Percentiles rank a stretch among this genome's conserved stretches.
Evolutionary conservation across 2,329 filamentous ascomycete species (phyloP).

Genomic region (Didymella keratinophila): DNA sequence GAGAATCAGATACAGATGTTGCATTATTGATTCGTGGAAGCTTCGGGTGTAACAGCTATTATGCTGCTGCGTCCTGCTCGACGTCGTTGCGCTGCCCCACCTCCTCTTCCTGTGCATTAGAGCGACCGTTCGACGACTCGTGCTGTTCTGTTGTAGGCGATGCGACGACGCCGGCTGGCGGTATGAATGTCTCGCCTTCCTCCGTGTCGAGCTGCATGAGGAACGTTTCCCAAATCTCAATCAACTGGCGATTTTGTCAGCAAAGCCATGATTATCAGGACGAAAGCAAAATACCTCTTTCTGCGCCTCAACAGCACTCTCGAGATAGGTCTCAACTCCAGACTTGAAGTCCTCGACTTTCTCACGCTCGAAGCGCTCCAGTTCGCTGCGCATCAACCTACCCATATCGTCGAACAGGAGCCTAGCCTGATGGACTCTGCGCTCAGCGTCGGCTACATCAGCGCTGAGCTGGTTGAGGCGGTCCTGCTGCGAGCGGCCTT

Average conservation of each 20-base stretch:
- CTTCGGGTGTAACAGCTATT: slow-evolving; percentile 8
- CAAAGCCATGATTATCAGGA: not conserved
- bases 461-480: slow-evolving; percentile 89
- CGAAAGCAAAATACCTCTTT: slow-evolving; percentile 78
- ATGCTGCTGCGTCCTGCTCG: slow-evolving; percentile 14
- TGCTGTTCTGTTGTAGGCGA: slow-evolving; percentile 31
- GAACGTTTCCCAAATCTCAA: slow-evolving; percentile 98
- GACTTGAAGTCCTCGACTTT: slow-evolving; percentile 99
- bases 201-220: slow-evolving; percentile 94
- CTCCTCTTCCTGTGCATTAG: slow-evolving; percentile 20
- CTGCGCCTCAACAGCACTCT: slow-evolving; percentile 96
- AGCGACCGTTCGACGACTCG: slow-evolving; percentile 22
- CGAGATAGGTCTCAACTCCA: slow-evolving; percentile 95
- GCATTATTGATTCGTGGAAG: slow-evolving; percentile 5
- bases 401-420: slow-evolving; percentile 98
- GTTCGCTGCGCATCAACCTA: slow-evolving; percentile 84
- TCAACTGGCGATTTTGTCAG: slow-evolving; percentile 58
- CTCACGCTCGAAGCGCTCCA: slow-evolving; percentile 93
- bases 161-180: slow-evolving; percentile 50
- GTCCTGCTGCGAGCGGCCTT: slow-evolving; percentile 96
- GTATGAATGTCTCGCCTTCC: slow-evolving; percentile 66
- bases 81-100: slow-evolving; percentile 5
- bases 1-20: not conserved
- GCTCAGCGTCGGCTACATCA: slow-evolving; percentile 93
- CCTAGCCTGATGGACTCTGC: slow-evolving; percentile 87